Evolutionary conservation across 2,329 filamentous ascomycete genomes (phyloP), one percentile per base, ranked within the genome.

Genomic region (Xylaria sp.): DNA sequence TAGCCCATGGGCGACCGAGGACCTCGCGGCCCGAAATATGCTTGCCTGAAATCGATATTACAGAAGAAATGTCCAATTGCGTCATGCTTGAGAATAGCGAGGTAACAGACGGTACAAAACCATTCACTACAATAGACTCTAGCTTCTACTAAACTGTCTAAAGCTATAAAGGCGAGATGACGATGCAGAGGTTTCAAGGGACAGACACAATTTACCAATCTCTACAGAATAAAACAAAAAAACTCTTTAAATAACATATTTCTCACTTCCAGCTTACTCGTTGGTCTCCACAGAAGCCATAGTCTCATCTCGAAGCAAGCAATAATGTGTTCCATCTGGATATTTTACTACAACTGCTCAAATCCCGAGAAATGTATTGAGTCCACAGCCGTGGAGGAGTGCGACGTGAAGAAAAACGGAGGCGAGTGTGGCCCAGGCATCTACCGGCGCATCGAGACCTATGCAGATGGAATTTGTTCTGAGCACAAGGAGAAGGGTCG

Each of bases 281-380:
- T 21, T 47, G 6, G 9, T 21, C 9, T 37, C 25, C 16, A 32
- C 44, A 40, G 18, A 40, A 10, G 23, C 23, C 27, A 16, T 25
- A 25, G 35, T 53, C n/a, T 37, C n/a, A 58, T 13, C 35, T 18
- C 18, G 13, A 27, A 65, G 21, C 27, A 60, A 60, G n/a, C 32
- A 35, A 53, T 12, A 10, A 65, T 65, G 63, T 65, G 54, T 21
- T 37, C 8, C 23, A 1, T 65, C 4, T 16, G 18, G 21, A 37
- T 60, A 10, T 18, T 10, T n/a, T 61, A 60, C 23, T 61, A 66
- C 42, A 57, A 61, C 29, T 66, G 63, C 47, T 55, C 58, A 1
- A 48, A 47, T n/a, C 48, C 37, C 8, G 13, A 13, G 12, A 66
- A 61, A 13, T 66, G 58, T 50, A 40, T 50, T 25, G 40, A 44